These are phyloP conservation scores for Hippophae rhamnoides DNA, from an alignment of 306 rosid genomes.

Conservation along the genomic window DNA sequence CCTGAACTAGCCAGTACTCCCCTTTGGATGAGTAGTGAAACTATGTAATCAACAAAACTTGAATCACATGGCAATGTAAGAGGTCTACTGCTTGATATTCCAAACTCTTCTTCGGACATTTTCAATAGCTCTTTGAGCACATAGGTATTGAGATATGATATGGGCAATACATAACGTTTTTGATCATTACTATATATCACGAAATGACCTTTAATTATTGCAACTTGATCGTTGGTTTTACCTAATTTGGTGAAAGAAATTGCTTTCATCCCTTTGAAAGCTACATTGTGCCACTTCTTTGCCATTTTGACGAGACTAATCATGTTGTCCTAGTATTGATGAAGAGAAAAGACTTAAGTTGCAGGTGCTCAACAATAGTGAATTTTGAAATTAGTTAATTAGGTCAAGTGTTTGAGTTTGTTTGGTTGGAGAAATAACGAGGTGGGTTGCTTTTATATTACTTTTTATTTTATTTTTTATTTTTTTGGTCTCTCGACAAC, in stretches of 20 bases:
- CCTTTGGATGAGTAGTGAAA: slow-evolving; percentile 19
- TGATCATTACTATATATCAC: slow-evolving; percentile 22
- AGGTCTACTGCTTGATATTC: slow-evolving; percentile 20
- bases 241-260: neutral
- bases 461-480: too few relatives aligned
- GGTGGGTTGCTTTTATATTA: too few relatives aligned
- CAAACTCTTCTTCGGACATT: slow-evolving; percentile 26
- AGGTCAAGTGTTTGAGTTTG: too few relatives aligned
- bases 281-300: slow-evolving; percentile 5
- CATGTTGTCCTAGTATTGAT: neutral
- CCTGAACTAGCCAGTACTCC: slow-evolving; percentile 10
- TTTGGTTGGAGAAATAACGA: too few relatives aligned
- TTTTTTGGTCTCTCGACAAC: too few relatives aligned
- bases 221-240: neutral
- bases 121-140: slow-evolving; percentile 19
- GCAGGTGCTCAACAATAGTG: too few relatives aligned
- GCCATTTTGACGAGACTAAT: slow-evolving; percentile 4
- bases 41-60: slow-evolving; percentile 15
- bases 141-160: slow-evolving; percentile 12
- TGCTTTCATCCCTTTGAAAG: neutral
- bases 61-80: slow-evolving; percentile 35
- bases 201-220: slow-evolving; percentile 16
- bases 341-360: neutral
- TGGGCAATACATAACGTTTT: slow-evolving; percentile 18
- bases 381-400: too few relatives aligned